Evolutionary conservation across 495 filamentous ascomycete species (phyloP).

Genomic region (Elaphomyces granulatus): DNA sequence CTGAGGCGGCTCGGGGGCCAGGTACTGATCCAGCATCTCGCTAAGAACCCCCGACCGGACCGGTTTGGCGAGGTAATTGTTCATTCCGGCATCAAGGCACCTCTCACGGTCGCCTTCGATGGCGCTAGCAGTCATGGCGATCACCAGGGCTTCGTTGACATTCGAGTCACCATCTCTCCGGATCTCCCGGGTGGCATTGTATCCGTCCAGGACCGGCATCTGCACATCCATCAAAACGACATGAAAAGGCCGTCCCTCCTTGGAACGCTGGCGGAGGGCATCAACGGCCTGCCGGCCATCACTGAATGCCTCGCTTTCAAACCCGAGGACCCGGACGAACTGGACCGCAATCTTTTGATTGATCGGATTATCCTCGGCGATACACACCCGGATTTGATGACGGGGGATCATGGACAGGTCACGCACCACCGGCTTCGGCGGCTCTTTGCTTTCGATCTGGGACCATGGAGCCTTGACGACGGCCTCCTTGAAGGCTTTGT

Average conservation of each 20-base stretch:
- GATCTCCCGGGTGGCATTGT: constrained; percentile 73
- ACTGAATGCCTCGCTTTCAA: constrained; percentile 68
- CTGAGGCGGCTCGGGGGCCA: constrained; percentile 36
- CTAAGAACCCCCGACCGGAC: constrained; percentile 61
- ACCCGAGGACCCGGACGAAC: constrained; percentile 71
- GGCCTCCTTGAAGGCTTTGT: constrained; percentile 52
- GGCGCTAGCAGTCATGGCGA: constrained; percentile 86
- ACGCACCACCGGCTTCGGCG: constrained; percentile 23
- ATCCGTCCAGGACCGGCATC: constrained; percentile 91
- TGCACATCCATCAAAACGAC: constrained; percentile 91
- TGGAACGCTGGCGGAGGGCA: constrained; percentile 55
- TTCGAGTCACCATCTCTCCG: constrained; percentile 56
- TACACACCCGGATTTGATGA: constrained; percentile 67
- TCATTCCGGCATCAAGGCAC: constrained; percentile 86
- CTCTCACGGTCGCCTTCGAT: constrained; percentile 88
- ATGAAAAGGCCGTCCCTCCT: constrained; percentile 50
- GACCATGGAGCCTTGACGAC: constrained; percentile 44
- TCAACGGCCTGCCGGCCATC: constrained; percentile 80
- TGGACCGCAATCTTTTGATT: constrained; percentile 86
- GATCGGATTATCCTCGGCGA: constrained; percentile 85
- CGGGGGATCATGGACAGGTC: constrained; percentile 59
- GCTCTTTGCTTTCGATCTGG: constrained; percentile 22
- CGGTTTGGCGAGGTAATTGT: constrained; percentile 88
- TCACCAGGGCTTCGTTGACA: constrained; percentile 66
- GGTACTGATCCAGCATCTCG: constrained; percentile 58